phyloP scores from a whole-genome alignment of 148 eudicot species.

The Fagopyrum tataricum region DNA sequence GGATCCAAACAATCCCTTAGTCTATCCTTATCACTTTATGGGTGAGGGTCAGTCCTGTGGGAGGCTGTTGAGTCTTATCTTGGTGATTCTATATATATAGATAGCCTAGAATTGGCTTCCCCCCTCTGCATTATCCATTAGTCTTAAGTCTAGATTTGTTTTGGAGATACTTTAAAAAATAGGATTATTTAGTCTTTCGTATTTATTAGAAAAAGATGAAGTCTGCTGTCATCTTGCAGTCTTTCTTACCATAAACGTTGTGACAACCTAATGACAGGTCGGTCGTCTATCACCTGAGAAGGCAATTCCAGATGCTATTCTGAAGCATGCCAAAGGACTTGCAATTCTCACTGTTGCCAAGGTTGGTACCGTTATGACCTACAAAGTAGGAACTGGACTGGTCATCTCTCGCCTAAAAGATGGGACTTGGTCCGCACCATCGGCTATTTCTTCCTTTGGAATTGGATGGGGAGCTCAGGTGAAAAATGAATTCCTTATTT shows the following conservation, averaged over 20 bases:
- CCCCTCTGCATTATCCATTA: too few species aligned
- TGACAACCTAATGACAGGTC: slow-evolving; percentile 27
- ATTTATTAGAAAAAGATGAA: too few species aligned
- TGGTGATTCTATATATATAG: too few species aligned
- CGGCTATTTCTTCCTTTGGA: slow-evolving; percentile 64
- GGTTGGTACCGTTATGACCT: slow-evolving; percentile 48
- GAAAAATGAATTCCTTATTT: neutral
- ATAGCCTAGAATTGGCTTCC: too few species aligned
- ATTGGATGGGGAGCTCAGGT: slow-evolving; percentile 76
- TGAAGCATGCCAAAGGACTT: slow-evolving; percentile 60
- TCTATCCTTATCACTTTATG: too few species aligned
- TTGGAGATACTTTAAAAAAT: too few species aligned
- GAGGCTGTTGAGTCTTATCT: too few species aligned
- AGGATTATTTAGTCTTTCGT: too few species aligned
- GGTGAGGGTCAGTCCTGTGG: too few species aligned
- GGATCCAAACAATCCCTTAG: too few species aligned
- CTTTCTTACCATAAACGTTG: neutral
- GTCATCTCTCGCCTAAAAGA: slow-evolving; percentile 59
- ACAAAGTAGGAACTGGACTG: slow-evolving; percentile 58
- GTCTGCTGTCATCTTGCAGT: neutral
- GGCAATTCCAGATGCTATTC: slow-evolving; percentile 53
- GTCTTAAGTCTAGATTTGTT: too few species aligned
- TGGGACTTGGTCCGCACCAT: slow-evolving; percentile 67
- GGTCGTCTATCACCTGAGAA: slow-evolving; percentile 42
- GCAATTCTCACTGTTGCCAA: slow-evolving; percentile 63